Percentiles rank a stretch among this genome's conserved stretches.
Conservation (phyloP, 2,329 filamentous ascomycete genomes). For the Sporothrix brasiliensis region DNA sequence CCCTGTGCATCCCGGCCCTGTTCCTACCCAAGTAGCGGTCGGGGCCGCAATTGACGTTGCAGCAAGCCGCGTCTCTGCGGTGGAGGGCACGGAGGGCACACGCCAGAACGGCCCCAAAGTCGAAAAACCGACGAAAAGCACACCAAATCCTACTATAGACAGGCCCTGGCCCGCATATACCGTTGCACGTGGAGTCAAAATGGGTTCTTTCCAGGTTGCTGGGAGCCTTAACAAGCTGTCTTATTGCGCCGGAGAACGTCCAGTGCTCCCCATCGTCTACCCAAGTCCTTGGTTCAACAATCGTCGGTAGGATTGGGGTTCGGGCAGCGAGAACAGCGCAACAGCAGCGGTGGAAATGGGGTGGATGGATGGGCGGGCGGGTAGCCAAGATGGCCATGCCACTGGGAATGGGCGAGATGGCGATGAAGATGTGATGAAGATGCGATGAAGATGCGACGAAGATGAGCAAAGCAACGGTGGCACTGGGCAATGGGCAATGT, state of each 20-base stretch:
- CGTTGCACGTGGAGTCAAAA: neutral
- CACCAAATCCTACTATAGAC: slow-evolving; percentile 14
- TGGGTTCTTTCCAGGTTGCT: slow-evolving; percentile 4
- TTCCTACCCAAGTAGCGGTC: slow-evolving; percentile 14
- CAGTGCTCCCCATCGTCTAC: neutral
- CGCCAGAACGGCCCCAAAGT: too few species aligned
- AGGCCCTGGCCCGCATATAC: neutral
- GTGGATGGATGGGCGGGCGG: neutral
- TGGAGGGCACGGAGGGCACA: too few species aligned
- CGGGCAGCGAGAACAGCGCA: neutral
- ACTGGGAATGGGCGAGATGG: neutral
- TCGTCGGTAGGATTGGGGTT: neutral
- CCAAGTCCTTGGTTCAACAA: slow-evolving; percentile 7
- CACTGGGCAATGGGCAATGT: neutral
- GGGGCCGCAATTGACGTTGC: neutral
- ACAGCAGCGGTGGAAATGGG: slow-evolving; percentile 1
- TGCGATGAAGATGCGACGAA: neutral
- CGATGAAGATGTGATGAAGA: neutral
- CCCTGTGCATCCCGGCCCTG: neutral
- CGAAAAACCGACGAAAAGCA: neutral
- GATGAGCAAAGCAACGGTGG: slow-evolving; percentile 10
- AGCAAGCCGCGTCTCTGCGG: neutral
- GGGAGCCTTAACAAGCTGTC: neutral
- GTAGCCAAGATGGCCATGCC: neutral
- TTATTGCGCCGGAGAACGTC: neutral